Percentiles rank a stretch among this genome's conserved stretches.
These are phyloP conservation scores for Lophiostoma macrostomum DNA, from an alignment of 495 filamentous ascomycete genomes.

Conservation along the genomic window DNA sequence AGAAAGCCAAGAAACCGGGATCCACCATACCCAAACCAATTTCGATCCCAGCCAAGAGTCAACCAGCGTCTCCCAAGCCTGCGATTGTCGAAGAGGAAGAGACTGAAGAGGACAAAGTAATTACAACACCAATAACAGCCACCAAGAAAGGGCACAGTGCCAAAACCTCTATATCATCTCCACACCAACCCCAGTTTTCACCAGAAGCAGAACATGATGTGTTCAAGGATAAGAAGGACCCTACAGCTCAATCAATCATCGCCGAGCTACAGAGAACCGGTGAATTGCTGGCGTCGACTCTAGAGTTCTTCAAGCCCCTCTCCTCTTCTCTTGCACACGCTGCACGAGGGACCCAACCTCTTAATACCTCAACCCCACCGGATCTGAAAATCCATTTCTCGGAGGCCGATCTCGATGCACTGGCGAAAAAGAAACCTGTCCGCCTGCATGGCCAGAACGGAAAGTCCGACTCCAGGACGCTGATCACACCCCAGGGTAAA, in stretches of 20 bases:
- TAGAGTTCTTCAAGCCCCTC: constrained; percentile 56
- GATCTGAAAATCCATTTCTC: constrained; percentile 37
- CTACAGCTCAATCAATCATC: constrained; percentile 41
- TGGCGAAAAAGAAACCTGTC: constrained; percentile 44
- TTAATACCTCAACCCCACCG: neutral
- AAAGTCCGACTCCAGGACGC: constrained; percentile 45
- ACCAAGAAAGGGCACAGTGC: too few relatives aligned
- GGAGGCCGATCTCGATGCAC: constrained; percentile 34
- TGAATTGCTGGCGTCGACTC: constrained; percentile 48
- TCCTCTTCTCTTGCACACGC: constrained; percentile 44
- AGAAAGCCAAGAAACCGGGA: constrained; percentile 79
- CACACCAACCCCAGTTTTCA: constrained; percentile 9
- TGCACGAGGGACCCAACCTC: constrained; percentile 14
- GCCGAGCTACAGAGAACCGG: constrained; percentile 51
- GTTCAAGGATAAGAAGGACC: constrained; percentile 12
- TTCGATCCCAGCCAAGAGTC: constrained; percentile 45
- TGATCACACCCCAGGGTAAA: constrained; percentile 77
- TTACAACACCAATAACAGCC: too few relatives aligned
- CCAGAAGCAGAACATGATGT: constrained; percentile 1
- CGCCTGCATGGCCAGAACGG: constrained; percentile 39
- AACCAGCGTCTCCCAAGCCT: constrained; percentile 41
- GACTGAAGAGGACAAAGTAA: constrained; percentile 39
- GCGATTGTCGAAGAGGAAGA: constrained; percentile 40
- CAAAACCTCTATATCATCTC: constrained; percentile 20
- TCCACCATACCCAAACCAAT: constrained; percentile 38